Percentiles rank a stretch among this genome's conserved stretches.
These are phyloP conservation scores for Macrophomina pseudophaseolina DNA, from an alignment of 2,329 filamentous ascomycete genomes.

Conservation along the genomic window DNA sequence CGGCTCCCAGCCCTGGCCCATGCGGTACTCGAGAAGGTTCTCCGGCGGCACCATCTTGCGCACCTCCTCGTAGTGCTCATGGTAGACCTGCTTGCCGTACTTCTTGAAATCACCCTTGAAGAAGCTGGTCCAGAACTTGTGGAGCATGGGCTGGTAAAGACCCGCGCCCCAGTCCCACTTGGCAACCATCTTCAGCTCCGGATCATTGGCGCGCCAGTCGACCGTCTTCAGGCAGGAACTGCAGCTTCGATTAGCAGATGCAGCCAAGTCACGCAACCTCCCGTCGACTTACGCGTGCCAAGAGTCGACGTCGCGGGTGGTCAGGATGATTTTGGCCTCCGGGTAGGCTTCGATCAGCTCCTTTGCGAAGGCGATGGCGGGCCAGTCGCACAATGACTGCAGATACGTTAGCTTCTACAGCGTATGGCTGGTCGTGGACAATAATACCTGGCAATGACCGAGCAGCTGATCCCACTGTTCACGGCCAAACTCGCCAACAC, in stretches of 20 bases:
- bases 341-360: conserved; percentile 41
- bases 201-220: conserved; percentile 34
- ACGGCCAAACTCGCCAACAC: conserved; percentile 53
- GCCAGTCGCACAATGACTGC: conserved; percentile 36
- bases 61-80: conserved; percentile 36
- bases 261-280: conserved; percentile 9
- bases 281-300: conserved; percentile 38
- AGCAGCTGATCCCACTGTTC: conserved; percentile 55
- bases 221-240: conserved; percentile 32
- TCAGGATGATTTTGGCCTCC: conserved; percentile 41
- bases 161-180: conserved; percentile 35
- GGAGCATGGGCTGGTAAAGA: conserved; percentile 69
- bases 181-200: conserved; percentile 35
- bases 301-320: conserved; percentile 35
- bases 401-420: neutral
- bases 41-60: conserved; percentile 33
- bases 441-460: conserved; percentile 45
- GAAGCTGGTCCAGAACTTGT: conserved; percentile 71
- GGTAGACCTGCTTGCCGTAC: conserved; percentile 33
- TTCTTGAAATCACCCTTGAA: conserved; percentile 71
- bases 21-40: conserved; percentile 37
- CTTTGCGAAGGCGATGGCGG: conserved; percentile 36
- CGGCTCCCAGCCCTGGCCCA: conserved; percentile 35
- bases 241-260: conserved; percentile 33
- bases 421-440: too few relatives aligned